Evolutionary conservation across 2,329 filamentous ascomycete species (phyloP), one percentile per base, ranked within the genome.

Genomic region (Colletotrichum trifolii): DNA sequence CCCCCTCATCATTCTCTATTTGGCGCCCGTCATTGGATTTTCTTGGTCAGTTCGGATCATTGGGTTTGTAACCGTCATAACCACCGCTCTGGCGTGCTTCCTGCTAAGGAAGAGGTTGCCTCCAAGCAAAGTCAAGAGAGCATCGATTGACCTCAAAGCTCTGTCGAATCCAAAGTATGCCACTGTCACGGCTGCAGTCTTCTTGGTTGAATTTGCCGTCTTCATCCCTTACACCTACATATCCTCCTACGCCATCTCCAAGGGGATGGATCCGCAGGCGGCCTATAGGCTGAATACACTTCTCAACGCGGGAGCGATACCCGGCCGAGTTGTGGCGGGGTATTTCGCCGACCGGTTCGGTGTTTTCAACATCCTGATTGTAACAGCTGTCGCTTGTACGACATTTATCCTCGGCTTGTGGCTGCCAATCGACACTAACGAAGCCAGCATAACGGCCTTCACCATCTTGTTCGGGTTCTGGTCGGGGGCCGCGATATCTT

Each of bases 221-320:
- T 89, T 89, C 69, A 79, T 92, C 5, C 91, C 91, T 0, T 83
- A 92, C 67, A 87, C 88, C 4, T 93, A 91, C 73, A 85, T 93
- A 9, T 87, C 85, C 2, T 88, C 86, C 0, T 93, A 90, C 71
- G 86, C 87, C 0, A 75, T 89, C 2, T 71, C 76, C 10, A 79
- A 86, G 33, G 85, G 87, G 15, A 81, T 91, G 66, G 79, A 79
- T 7, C 72, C 77, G 0, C 75, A 80, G 0, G 86, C 91, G 69
- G 85, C 88, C 1, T 91, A 89, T 71, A 87, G 91, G 68, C 80
- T 92, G 43, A 82, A 92, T 46, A 85, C 89, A 4, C 86, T 93
- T 47, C 81, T 94, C 71, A 93, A 92, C 70, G 89, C 84, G 1
- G 90, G 89, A 13, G 89, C 86, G 0, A 85, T 88, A 62, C 81